These are phyloP conservation scores for Lodderomyces pseudojiufengensis DNA, from an alignment of 1,139 yeast species.

Conservation along the genomic window DNA sequence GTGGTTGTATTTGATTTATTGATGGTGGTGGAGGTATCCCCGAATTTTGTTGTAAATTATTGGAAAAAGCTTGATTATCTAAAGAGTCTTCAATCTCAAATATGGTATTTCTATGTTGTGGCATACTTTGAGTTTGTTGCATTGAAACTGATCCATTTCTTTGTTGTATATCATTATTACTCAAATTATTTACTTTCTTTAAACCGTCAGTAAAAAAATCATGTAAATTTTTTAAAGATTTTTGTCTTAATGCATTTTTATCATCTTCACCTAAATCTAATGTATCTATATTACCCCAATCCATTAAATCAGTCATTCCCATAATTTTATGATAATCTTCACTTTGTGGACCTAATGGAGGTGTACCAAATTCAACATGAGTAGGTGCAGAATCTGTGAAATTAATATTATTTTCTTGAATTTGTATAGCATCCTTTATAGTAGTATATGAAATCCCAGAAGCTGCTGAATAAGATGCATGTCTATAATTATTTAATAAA, in stretches of 20 bases:
- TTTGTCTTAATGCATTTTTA: slow-evolving; percentile 11
- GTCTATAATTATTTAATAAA: slow-evolving; percentile 33
- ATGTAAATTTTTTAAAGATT: slow-evolving; percentile 14
- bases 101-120: slow-evolving; percentile 33
- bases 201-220: slow-evolving; percentile 14
- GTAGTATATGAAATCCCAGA: slow-evolving; percentile 68
- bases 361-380: slow-evolving; percentile 77
- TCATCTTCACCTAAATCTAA: slow-evolving; percentile 22
- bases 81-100: slow-evolving; percentile 24
- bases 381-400: slow-evolving; percentile 38
- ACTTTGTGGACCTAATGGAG: slow-evolving; percentile 50
- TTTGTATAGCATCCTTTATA: slow-evolving; percentile 31
- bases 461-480: slow-evolving; percentile 81
- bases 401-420: slow-evolving; percentile 23
- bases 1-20: slow-evolving; percentile 4
- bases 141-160: slow-evolving; percentile 2
- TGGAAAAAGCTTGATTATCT: slow-evolving; percentile 13
- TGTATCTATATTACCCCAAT: slow-evolving; percentile 34
- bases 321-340: slow-evolving; percentile 18
- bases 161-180: not conserved
- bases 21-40: slow-evolving; percentile 5
- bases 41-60: slow-evolving; percentile 5
- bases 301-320: slow-evolving; percentile 25
- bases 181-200: slow-evolving; percentile 4
- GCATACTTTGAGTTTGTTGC: slow-evolving; percentile 11